Conservation (phyloP, 768 basidiomycete species). For the Xanthoconium purpureum region DNA sequence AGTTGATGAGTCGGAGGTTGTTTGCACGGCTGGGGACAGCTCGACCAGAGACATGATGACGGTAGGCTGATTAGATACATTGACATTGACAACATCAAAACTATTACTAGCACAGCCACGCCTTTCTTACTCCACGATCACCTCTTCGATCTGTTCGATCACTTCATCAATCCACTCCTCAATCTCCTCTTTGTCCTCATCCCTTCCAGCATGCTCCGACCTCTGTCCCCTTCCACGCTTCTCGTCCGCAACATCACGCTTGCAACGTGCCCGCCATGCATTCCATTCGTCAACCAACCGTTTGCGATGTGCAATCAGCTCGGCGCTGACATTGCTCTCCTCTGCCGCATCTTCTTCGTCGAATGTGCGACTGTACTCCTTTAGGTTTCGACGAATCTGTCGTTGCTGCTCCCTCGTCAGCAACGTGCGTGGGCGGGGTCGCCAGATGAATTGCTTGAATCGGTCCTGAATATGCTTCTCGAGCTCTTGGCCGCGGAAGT, state of each 20-base stretch:
- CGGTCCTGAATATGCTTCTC: slow-evolving; percentile 84
- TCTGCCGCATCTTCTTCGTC: slow-evolving; percentile 97
- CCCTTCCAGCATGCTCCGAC: slow-evolving; percentile 36
- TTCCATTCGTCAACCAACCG: slow-evolving; percentile 98
- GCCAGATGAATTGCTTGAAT: slow-evolving; percentile 99
- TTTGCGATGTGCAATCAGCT: slow-evolving; percentile 85
- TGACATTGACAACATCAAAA: neutral
- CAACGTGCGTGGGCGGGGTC: slow-evolving; percentile 88
- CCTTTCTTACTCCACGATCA: slow-evolving; percentile 44
- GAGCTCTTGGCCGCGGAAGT: slow-evolving; percentile 96
- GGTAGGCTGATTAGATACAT: slow-evolving; percentile 21
- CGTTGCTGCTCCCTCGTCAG: slow-evolving; percentile 86
- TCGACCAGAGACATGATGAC: slow-evolving; percentile 28
- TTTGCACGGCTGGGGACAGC: slow-evolving; percentile 28
- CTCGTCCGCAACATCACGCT: slow-evolving; percentile 61
- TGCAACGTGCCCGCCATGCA: slow-evolving; percentile 82
- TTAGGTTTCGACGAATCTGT: slow-evolving; percentile 80
- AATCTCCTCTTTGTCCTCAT: slow-evolving; percentile 78
- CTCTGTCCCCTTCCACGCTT: slow-evolving; percentile 39
- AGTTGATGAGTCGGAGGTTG: slow-evolving; percentile 46
- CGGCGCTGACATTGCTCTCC: slow-evolving; percentile 91
- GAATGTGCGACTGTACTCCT: slow-evolving; percentile 87
- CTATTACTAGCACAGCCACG: slow-evolving; percentile 24
- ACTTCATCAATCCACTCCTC: slow-evolving; percentile 94
- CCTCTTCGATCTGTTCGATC: slow-evolving; percentile 86